Base-by-base conservation (phyloP, 768 basidiomycete species). In the Cubamyces sp. region DNA sequence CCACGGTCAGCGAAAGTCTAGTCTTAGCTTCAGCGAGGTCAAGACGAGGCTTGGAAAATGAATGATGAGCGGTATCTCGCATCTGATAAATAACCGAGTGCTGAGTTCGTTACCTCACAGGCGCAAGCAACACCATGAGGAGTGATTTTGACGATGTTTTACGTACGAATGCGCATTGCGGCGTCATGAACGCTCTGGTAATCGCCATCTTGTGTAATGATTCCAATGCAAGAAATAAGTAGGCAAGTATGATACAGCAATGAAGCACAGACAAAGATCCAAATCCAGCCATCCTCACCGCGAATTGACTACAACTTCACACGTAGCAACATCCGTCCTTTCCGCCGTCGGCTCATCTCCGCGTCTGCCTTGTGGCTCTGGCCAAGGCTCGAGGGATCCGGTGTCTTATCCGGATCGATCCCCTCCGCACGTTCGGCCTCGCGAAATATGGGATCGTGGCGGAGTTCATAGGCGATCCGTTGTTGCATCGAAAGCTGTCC, bases 381-480 rank as follows among this genome's bases (percentile, higher is more conserved):
- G 34, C 19, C 40, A 12, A 64, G 47, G 39, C 62, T 56, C 34
- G 60, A 39, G 18, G 64, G 58, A 11, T 65, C 64, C 21, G 67
- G 67, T 11, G 52, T 58, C 57, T 62, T 66, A 53, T 65, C 67
- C 7, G 66, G 68, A 37, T 73, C 73, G 18, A 73, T 67, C 7
- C 65, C 61, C 51, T 76, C 74, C 16, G 57, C 61, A 18, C 25
- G 60, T 59, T 60, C 62, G 25, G 70, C 70, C 40, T 71, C 71
- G 21, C 69, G 65, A 15, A 75, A 64, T 11, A 68, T 51, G 5
- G 60, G 61, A 7, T 71, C 63, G 51, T 73, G 58, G 26, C 66
- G 74, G 19, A 86, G 66, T 34, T 79, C 82, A 55, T 74, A 69
- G 9, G 75, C 77, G 28, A 86, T 80, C 41, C 83, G 76, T 64